Evolutionary conservation across 257 asterid species (phyloP).

Genomic region (Cordia subcordata): DNA sequence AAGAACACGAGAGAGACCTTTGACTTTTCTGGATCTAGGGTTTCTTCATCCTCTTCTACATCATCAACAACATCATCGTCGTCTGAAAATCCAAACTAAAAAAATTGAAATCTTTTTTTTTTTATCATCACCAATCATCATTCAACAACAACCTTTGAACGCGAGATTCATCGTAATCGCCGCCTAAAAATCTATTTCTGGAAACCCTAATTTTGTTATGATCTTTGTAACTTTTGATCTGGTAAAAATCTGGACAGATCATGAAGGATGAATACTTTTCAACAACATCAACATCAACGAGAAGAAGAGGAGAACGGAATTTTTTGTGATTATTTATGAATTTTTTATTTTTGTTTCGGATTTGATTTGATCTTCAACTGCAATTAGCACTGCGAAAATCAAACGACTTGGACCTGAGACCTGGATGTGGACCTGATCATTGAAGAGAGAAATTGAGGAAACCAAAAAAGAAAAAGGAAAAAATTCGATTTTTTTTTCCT

Average conservation of each 20-base stretch:
- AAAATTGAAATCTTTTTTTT: not conserved
- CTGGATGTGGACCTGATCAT: too few relatives aligned
- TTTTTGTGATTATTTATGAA: too few relatives aligned
- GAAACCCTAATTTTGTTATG: slow-evolving; percentile 1
- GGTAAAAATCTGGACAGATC: not conserved
- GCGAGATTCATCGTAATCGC: not conserved
- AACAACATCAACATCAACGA: not conserved
- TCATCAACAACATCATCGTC: too few relatives aligned
- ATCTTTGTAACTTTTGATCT: not conserved
- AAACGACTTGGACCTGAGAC: not conserved
- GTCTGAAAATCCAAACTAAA: not conserved
- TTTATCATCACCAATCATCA: slow-evolving; percentile 1
- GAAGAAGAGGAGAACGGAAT: too few relatives aligned
- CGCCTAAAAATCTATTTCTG: not conserved
- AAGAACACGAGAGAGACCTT: too few relatives aligned
- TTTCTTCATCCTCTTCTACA: slow-evolving; percentile 1
- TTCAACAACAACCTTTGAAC: not conserved
- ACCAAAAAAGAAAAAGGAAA: not conserved
- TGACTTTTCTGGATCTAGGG: slow-evolving; percentile 5
- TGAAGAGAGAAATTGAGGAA: not conserved
- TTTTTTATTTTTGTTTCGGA: not conserved
- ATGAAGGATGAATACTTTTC: not conserved
- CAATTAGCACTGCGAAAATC: not conserved
- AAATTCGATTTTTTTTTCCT: not conserved
- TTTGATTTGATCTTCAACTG: not conserved